A percentile compares a stretch with the other conserved stretches of the same genome.
phyloP scores from a whole-genome alignment of 805 yeast species.

The Metschnikowia kofuensis region DNA sequence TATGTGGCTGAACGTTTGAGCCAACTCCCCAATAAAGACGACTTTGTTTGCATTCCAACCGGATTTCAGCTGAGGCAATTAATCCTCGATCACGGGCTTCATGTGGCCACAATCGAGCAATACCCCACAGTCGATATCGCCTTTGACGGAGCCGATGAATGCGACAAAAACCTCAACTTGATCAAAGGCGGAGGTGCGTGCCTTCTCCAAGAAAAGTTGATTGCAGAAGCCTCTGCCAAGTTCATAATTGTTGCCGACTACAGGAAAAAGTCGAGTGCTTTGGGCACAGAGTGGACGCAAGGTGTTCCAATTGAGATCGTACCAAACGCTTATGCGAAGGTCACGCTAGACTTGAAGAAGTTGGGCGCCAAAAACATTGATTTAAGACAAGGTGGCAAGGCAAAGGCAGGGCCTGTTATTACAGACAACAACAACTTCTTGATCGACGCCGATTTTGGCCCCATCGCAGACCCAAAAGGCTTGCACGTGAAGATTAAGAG shows the following conservation, averaged over 20 bases:
- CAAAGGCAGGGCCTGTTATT: slow-evolving; percentile 95
- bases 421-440: slow-evolving; percentile 94
- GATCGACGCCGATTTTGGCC: slow-evolving; percentile 91
- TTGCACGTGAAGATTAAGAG: slow-evolving; percentile 67
- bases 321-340: slow-evolving; percentile 81
- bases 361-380: slow-evolving; percentile 64
- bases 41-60: slow-evolving; percentile 85
- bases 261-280: slow-evolving; percentile 69
- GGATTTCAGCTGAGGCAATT: slow-evolving; percentile 93
- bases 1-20: slow-evolving; percentile 94
- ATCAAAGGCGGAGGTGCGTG: slow-evolving; percentile 99
- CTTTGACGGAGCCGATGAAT: slow-evolving; percentile 98
- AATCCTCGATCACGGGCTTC: slow-evolving; percentile 76
- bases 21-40: slow-evolving; percentile 50
- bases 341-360: slow-evolving; percentile 55
- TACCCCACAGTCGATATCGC: slow-evolving; percentile 83
- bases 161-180: slow-evolving; percentile 73
- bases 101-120: slow-evolving; percentile 79
- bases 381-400: slow-evolving; percentile 81
- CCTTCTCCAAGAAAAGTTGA: slow-evolving; percentile 91
- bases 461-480: slow-evolving; percentile 46
- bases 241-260: slow-evolving; percentile 91
- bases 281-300: slow-evolving; percentile 81
- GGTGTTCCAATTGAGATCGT: slow-evolving; percentile 97
- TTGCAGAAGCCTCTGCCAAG: slow-evolving; percentile 72